phyloP scores from a whole-genome alignment of 768 basidiomycete species.

The Kwoniella botswanensis region DNA sequence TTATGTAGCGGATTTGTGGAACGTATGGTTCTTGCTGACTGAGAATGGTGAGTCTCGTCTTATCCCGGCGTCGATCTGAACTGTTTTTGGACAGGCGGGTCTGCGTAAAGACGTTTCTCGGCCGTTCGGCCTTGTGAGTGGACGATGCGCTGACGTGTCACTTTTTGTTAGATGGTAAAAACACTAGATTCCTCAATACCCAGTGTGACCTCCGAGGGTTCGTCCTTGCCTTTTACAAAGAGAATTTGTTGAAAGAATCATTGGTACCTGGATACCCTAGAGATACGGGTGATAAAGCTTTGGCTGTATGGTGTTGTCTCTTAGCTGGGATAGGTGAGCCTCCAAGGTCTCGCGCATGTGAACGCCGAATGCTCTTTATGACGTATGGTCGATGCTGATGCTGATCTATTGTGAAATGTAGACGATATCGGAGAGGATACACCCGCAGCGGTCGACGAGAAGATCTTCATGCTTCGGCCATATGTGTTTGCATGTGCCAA shows the following conservation, averaged over 20 bases:
- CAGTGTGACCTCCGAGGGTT: constrained; percentile 48
- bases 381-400: not conserved
- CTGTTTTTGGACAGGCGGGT: not conserved
- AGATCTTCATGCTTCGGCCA: constrained; percentile 59
- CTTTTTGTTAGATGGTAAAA: constrained; percentile 45
- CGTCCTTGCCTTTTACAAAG: constrained; percentile 51
- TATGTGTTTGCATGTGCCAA: constrained; percentile 61
- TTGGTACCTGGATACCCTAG: constrained; percentile 58
- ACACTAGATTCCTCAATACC: constrained; percentile 43
- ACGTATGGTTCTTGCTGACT: constrained; percentile 54
- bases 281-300: constrained; percentile 51
- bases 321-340: constrained; percentile 42
- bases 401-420: not conserved
- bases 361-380: not conserved
- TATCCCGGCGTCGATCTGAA: not conserved
- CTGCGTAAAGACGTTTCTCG: no score
- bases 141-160: not conserved
- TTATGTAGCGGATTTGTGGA: constrained; percentile 49
- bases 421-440: constrained; percentile 48
- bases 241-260: constrained; percentile 54
- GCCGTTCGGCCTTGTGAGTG: not conserved
- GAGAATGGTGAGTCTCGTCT: constrained; percentile 52
- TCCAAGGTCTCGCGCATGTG: no score
- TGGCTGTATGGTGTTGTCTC: constrained; percentile 54
- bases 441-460: constrained; percentile 57